Evolutionary conservation across 2,329 filamentous ascomycete genomes (phyloP), one percentile per base, ranked within the genome.

Genomic region (Alternaria brassicae): DNA sequence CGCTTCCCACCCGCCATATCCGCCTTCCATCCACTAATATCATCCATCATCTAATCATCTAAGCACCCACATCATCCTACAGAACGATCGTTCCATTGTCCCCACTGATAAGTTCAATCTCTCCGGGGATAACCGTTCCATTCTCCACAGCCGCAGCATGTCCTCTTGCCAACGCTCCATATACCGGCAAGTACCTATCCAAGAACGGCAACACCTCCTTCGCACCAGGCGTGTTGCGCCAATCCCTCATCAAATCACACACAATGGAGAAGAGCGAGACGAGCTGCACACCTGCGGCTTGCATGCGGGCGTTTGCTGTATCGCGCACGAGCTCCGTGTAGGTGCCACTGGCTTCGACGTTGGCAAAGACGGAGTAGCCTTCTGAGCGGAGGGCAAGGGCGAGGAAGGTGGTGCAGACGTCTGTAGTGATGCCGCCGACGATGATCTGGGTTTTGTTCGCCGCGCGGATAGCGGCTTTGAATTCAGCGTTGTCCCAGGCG

Each of bases 351-450:
- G 88, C 89, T 68, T 92, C 90, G 52, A 88, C 84, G 77, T 91
- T 91, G 67, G 88, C 89, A 80, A 85, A 92, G 58, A 93, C 90
- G 36, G 85, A 85, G 80, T 91, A 93, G 25, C 90, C 90, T 41
- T 86, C 89, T 13, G 87, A 84, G 34, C 88, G 82, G 4, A 92
- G 85, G 1, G 88, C 89, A n/a, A 92, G 83, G 0, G 90, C 88
- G 6, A 91, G 83, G 81, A 92, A 92, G 0, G 89, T 82, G 21
- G 88, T 91, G 82, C 89, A 92, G 58, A 92, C 89, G 73, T 93
- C 90, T 0, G 90, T 92, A 2, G 86, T 84, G 68, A 92, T 91
- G 7, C 90, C 89, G 3, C 82, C 89, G 15, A 93, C 76, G 70
- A 93, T 90, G 68, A 93, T 80, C 74, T 93, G 91, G 28, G 83